Percentiles rank a stretch among this genome's conserved stretches.
These are phyloP conservation scores for Coemansia sp. DNA, from an alignment of 192 early-diverging fungal species.

Conservation along the genomic window DNA sequence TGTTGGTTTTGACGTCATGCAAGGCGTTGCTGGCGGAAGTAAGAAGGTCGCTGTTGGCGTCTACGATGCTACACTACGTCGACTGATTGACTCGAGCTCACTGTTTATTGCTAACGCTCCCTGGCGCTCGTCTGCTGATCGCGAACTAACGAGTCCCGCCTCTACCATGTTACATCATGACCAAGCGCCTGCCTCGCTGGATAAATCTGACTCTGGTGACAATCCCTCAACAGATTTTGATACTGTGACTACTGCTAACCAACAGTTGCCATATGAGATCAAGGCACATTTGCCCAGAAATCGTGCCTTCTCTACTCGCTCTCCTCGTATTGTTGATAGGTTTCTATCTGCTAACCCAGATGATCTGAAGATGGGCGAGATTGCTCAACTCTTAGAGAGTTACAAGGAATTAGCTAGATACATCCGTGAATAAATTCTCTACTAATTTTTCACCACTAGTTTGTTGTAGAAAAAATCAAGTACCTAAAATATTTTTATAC, in stretches of 20 bases:
- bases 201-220: constrained; percentile 1
- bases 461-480: no score
- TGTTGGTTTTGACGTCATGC: constrained; percentile 49
- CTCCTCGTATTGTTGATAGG: constrained; percentile 10
- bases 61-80: constrained; percentile 46
- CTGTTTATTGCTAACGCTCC: constrained; percentile 26
- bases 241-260: constrained; percentile 24
- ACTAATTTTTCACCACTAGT: background rate
- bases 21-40: constrained; percentile 50
- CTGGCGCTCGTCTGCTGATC: constrained; percentile 28
- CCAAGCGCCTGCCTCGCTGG: background rate
- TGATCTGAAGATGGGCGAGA: constrained; percentile 37
- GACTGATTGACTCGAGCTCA: constrained; percentile 33
- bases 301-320: background rate
- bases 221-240: constrained; percentile 20
- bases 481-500: background rate
- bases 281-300: constrained; percentile 32
- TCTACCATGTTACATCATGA: background rate
- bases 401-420: constrained; percentile 45
- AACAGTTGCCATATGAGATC: constrained; percentile 45
- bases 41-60: constrained; percentile 52
- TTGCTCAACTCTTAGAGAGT: constrained; percentile 30
- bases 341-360: constrained; percentile 15
- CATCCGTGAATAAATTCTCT: constrained; percentile 11
- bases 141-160: constrained; percentile 20